Evolutionary conservation across 2,329 filamentous ascomycete genomes (phyloP).

Genomic region (Neofusicoccum sp.): DNA sequence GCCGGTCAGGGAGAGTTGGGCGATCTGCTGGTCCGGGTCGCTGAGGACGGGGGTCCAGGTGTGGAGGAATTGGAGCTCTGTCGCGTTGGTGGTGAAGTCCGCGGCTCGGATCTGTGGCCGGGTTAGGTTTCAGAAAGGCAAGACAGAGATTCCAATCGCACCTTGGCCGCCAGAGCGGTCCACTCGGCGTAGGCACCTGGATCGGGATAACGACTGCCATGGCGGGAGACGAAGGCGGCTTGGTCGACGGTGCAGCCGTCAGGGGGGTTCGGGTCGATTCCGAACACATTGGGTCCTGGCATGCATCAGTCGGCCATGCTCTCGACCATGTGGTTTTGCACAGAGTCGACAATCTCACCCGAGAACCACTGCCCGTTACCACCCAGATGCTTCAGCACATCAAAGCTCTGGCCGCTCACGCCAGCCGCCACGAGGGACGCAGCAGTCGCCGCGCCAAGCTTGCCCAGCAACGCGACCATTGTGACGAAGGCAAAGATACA

Average conservation of each 20-base stretch:
- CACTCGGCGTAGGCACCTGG: constrained; percentile 62
- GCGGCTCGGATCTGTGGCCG: constrained; percentile 58
- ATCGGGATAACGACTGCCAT: constrained; percentile 67
- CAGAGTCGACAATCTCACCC: constrained; percentile 23
- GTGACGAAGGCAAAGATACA: background rate
- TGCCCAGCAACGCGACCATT: background rate
- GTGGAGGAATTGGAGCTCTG: constrained; percentile 58
- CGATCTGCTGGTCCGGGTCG: constrained; percentile 58
- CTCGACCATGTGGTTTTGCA: background rate
- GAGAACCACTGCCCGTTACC: constrained; percentile 45
- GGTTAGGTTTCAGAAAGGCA: background rate
- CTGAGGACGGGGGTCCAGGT: constrained; percentile 62
- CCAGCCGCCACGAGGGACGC: constrained; percentile 24
- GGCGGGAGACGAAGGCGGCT: constrained; percentile 61
- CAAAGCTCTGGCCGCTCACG: constrained; percentile 28
- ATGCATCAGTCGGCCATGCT: too few relatives aligned
- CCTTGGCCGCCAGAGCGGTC: constrained; percentile 37
- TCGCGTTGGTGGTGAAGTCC: constrained; percentile 56
- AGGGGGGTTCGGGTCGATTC: constrained; percentile 58
- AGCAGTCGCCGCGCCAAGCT: background rate
- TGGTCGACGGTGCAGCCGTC: constrained; percentile 62
- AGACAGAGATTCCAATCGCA: constrained; percentile 19
- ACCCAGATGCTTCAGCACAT: constrained; percentile 40
- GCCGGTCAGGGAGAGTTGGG: constrained; percentile 62
- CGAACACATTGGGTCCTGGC: constrained; percentile 59